These are phyloP conservation scores for Xylaria sp. DNA, from an alignment of 2,329 filamentous ascomycete genomes.

Conservation along the genomic window DNA sequence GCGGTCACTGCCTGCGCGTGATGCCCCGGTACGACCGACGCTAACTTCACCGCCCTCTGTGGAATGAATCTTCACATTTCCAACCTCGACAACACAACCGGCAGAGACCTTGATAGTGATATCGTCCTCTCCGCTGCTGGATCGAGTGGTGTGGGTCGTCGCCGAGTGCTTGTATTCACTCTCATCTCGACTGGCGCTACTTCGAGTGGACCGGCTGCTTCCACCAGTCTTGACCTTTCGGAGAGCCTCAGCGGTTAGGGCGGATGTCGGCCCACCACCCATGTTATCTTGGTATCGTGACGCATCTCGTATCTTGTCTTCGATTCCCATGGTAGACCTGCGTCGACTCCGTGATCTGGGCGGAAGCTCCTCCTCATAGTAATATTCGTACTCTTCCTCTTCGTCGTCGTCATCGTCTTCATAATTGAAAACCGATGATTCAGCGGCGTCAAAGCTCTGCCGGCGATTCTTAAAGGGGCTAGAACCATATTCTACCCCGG, in stretches of 20 bases:
- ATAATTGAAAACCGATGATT: slow-evolving; percentile 33
- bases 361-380: slow-evolving; percentile 40
- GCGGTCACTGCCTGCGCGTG: slow-evolving; percentile 61
- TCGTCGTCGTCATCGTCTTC: slow-evolving; percentile 34
- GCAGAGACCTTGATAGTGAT: slow-evolving; percentile 70
- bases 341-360: slow-evolving; percentile 50
- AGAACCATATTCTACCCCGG: slow-evolving; percentile 45
- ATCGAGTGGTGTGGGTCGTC: slow-evolving; percentile 69
- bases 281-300: slow-evolving; percentile 65
- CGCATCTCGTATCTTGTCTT: slow-evolving; percentile 58
- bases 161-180: slow-evolving; percentile 71
- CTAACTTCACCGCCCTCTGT: slow-evolving; percentile 69
- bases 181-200: slow-evolving; percentile 69
- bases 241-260: slow-evolving; percentile 66
- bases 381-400: slow-evolving; percentile 35
- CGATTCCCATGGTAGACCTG: slow-evolving; percentile 52
- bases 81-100: slow-evolving; percentile 65
- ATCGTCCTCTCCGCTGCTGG: slow-evolving; percentile 64
- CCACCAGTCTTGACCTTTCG: slow-evolving; percentile 60
- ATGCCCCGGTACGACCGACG: slow-evolving; percentile 53
- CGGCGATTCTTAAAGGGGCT: slow-evolving; percentile 40
- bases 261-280: slow-evolving; percentile 54
- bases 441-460: slow-evolving; percentile 39
- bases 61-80: slow-evolving; percentile 68
- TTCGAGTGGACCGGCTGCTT: slow-evolving; percentile 67